phyloP scores from a whole-genome alignment of 768 basidiomycete genomes.

The Kwoniella bestiolae region DNA sequence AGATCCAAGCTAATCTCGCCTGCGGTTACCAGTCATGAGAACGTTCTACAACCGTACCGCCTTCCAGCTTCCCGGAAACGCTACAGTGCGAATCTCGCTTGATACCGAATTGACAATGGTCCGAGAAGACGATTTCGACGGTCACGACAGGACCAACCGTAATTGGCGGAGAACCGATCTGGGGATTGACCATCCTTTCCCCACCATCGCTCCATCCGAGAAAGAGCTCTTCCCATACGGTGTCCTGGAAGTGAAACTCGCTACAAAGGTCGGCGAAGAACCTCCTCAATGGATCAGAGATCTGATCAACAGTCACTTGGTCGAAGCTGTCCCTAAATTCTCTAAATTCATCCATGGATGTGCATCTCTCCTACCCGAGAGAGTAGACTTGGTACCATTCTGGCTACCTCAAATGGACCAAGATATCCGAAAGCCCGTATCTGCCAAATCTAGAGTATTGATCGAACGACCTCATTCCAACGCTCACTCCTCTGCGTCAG shows the following conservation, averaged over 20 bases:
- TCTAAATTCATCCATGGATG: slow-evolving; percentile 95
- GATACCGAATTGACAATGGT: slow-evolving; percentile 95
- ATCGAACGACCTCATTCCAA: slow-evolving; percentile 67
- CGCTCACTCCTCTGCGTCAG: slow-evolving; percentile 50
- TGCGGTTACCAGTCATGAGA: slow-evolving; percentile 82
- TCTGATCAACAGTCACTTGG: slow-evolving; percentile 90
- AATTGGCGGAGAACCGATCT: slow-evolving; percentile 97
- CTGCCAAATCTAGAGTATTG: slow-evolving; percentile 66
- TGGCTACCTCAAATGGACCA: slow-evolving; percentile 94
- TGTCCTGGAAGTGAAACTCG: slow-evolving; percentile 94
- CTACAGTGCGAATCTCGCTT: slow-evolving; percentile 96
- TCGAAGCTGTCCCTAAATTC: slow-evolving; percentile 98
- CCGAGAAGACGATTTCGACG: slow-evolving; percentile 97
- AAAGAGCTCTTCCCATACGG: slow-evolving; percentile 97
- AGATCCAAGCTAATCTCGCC: too few relatives aligned
- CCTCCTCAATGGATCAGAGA: slow-evolving; percentile 96
- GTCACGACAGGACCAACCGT: slow-evolving; percentile 69
- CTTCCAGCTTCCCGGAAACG: slow-evolving; percentile 97
- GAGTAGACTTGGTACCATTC: slow-evolving; percentile 95
- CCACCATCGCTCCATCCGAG: slow-evolving; percentile 73
- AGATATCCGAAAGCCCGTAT: slow-evolving; percentile 91
- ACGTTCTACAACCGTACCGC: slow-evolving; percentile 99
- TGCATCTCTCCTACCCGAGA: slow-evolving; percentile 84
- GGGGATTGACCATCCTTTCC: slow-evolving; percentile 89
- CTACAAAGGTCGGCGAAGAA: slow-evolving; percentile 93